Evolutionary conservation across 176 grass and related monocot genomes (phyloP).

Genomic region (Typha latifolia): DNA sequence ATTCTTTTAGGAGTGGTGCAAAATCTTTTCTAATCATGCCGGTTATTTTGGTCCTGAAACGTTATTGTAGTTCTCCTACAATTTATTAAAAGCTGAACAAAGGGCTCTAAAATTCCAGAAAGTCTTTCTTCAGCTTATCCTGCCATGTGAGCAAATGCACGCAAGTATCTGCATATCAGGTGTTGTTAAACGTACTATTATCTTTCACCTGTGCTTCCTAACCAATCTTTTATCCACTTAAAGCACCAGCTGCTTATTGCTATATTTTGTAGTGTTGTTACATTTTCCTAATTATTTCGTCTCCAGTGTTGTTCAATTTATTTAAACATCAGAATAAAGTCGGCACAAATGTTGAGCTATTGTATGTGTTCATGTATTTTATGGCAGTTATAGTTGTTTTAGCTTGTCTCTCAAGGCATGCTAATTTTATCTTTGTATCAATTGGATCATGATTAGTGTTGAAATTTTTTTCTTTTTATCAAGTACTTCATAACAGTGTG

Average conservation of each 20-base stretch:
- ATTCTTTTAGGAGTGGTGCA: background rate
- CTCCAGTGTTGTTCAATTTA: background rate
- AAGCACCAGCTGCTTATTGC: background rate
- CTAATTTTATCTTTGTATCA: no score
- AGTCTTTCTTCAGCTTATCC: no score
- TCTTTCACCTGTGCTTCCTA: constrained; percentile 1
- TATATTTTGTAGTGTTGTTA: background rate
- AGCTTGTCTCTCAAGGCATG: no score
- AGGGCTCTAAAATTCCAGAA: no score
- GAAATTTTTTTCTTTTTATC: no score
- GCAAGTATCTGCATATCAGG: no score
- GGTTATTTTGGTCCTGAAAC: background rate
- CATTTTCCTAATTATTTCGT: background rate
- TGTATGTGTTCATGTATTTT: background rate
- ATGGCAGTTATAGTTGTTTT: background rate
- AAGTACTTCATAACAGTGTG: no score
- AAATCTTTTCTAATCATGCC: background rate
- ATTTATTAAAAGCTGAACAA: no score
- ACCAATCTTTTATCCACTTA: constrained; percentile 3
- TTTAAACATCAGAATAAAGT: constrained; percentile 5
- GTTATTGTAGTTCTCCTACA: no score
- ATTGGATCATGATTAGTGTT: no score
- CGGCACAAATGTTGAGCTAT: background rate
- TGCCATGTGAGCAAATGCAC: no score
- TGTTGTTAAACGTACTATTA: background rate